These are phyloP conservation scores for Kuraishia cidri DNA, from an alignment of 805 yeast genomes.

Conservation along the genomic window DNA sequence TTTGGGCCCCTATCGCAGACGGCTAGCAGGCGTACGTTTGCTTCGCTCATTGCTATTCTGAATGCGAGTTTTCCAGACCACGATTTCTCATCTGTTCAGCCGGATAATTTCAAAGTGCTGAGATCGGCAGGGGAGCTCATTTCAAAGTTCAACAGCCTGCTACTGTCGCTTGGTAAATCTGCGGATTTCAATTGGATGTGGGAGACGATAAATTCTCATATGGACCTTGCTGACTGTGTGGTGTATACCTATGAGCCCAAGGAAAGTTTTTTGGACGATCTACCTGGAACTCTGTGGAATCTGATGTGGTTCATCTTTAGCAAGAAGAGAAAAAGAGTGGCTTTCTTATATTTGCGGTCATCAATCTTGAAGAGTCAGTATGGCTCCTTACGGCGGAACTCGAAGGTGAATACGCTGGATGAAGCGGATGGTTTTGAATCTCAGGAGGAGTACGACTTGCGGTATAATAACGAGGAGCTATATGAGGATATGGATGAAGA, in stretches of 20 bases:
- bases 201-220: slow-evolving; percentile 80
- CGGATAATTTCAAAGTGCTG: slow-evolving; percentile 60
- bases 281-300: slow-evolving; percentile 55
- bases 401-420: slow-evolving; percentile 20
- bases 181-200: slow-evolving; percentile 62
- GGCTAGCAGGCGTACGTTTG: slow-evolving; percentile 84
- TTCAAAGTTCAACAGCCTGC: slow-evolving; percentile 66
- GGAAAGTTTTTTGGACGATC: slow-evolving; percentile 59
- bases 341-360: slow-evolving; percentile 69
- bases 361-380: slow-evolving; percentile 21
- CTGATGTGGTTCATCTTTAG: slow-evolving; percentile 88
- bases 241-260: slow-evolving; percentile 57
- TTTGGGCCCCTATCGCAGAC: slow-evolving; percentile 87
- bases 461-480: slow-evolving; percentile 21
- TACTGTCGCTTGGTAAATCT: slow-evolving; percentile 55
- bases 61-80: slow-evolving; percentile 95
- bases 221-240: slow-evolving; percentile 59
- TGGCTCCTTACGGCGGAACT: slow-evolving; percentile 24
- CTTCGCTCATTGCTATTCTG: slow-evolving; percentile 81
- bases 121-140: slow-evolving; percentile 38
- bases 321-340: slow-evolving; percentile 86
- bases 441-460: slow-evolving; percentile 25
- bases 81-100: slow-evolving; percentile 83
- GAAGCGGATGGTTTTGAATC: slow-evolving; percentile 18
- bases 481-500: slow-evolving; percentile 21